Evolutionary conservation across 2,329 filamentous ascomycete genomes (phyloP).

Genomic region (Boeremia lycopersici): DNA sequence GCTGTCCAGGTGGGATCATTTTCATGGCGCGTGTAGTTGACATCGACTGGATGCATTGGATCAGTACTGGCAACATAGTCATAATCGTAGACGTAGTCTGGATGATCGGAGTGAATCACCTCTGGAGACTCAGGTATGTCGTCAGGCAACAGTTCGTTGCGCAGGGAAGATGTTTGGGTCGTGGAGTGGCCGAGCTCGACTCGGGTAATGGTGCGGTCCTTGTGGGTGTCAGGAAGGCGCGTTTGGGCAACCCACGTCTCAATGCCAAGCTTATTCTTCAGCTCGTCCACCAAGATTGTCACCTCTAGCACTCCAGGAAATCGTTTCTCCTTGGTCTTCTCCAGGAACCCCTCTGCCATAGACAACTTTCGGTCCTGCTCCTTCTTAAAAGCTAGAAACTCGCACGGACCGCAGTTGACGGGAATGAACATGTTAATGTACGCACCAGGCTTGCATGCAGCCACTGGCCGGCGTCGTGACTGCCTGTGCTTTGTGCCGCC

Average conservation of each 20-base stretch:
- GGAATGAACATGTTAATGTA: slow-evolving; percentile 28
- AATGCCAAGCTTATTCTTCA: slow-evolving; percentile 15
- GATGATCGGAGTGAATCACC: slow-evolving; percentile 1
- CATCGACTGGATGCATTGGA: slow-evolving; percentile 30
- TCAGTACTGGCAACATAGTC: slow-evolving; percentile 29
- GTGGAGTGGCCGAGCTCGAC: slow-evolving; percentile 4
- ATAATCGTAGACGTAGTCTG: slow-evolving; percentile 23
- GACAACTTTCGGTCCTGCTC: slow-evolving; percentile 22
- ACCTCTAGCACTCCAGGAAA: slow-evolving; percentile 16
- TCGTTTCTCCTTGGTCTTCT: background rate
- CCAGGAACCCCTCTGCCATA: slow-evolving; percentile 21
- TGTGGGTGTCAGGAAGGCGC: slow-evolving; percentile 13
- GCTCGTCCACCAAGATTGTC: slow-evolving; percentile 10
- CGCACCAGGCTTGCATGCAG: slow-evolving; percentile 35
- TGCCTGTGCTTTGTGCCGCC: slow-evolving; percentile 39
- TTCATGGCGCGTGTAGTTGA: slow-evolving; percentile 18
- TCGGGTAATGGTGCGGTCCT: slow-evolving; percentile 2
- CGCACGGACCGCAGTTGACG: slow-evolving; percentile 30
- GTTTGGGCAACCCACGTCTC: slow-evolving; percentile 23
- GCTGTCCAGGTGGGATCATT: slow-evolving; percentile 19
- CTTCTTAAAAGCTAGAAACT: slow-evolving; percentile 25
- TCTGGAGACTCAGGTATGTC: slow-evolving; percentile 19
- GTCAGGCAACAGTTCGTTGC: slow-evolving; percentile 23
- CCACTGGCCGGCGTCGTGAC: slow-evolving; percentile 13
- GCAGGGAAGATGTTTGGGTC: slow-evolving; percentile 18